Evolutionary conservation across 2,329 filamentous ascomycete species (phyloP), one percentile per base, ranked within the genome.

Genomic region (Colletotrichum sublineola): DNA sequence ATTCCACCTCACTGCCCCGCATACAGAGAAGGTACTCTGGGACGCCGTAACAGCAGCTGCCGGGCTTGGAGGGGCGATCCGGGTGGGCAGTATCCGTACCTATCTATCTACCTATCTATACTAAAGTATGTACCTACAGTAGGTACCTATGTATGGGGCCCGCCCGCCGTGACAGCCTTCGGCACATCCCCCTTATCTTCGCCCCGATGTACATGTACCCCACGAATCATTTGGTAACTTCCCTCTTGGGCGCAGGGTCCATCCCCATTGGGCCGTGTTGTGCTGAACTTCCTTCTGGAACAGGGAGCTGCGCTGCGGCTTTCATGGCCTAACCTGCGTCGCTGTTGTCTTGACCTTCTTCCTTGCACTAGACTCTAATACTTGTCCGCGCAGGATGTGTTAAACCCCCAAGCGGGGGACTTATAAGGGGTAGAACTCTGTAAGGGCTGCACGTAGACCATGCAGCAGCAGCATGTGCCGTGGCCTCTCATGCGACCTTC

Each of bases 401-500:
- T 48, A 55, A 57, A 53, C 4, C 18, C 20, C 20, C 14, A 9
- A 24, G 18, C 7, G 18, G 5, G 4, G 20, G 3, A 14, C 8
- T 7, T 24, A 4, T 8, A 15, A n/a, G 8, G 33, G 11, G 33
- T n/a, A 12, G 12, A 24, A 24, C 24, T 24, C 24, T 24, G 24
- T 8, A n/a, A 24, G 33, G 33, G 55, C 33, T 57, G 33, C 55
- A 40, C n/a, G 33, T 24, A 57, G 33, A n/a, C 6, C 12, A 5
- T 44, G 36, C 46, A 38, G n/a, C 46, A 20, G 15, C 42, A 44
- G 56, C 44, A 58, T 53, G n/a, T n/a, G 52, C 55, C 44, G 44
- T 33, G 29, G n/a, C 31, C 31, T 38, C 36, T 53, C 24, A 55
- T 61, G 68, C 56, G 55, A 67, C 63, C 63, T 70, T 67, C 68